These are phyloP conservation scores for Endotrypanum monterogeii DNA, from an alignment of 208 protist species.

Conservation along the genomic window DNA sequence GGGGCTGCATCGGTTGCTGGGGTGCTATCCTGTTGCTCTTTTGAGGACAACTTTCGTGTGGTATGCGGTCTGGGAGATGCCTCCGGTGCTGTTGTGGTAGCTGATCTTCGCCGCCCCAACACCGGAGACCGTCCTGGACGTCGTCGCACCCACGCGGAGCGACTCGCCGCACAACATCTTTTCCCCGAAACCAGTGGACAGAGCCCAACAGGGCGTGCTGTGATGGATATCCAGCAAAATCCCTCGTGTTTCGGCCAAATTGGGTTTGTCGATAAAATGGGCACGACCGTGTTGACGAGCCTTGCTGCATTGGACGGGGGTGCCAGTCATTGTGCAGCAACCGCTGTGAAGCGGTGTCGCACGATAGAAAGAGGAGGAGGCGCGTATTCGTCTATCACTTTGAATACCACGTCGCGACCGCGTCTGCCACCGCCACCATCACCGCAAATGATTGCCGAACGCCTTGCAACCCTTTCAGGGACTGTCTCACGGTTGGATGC, in stretches of 20 bases:
- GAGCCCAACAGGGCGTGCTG: slow-evolving; percentile 39
- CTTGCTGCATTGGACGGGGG: slow-evolving; percentile 41
- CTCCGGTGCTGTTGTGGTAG: slow-evolving; percentile 54
- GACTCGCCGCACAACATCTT: slow-evolving; percentile 8
- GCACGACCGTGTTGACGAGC: slow-evolving; percentile 29
- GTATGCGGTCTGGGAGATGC: slow-evolving; percentile 64
- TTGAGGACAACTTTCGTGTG: slow-evolving; percentile 60
- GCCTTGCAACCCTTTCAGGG: background rate
- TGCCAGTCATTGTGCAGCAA: background rate
- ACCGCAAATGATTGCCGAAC: slow-evolving; percentile 5
- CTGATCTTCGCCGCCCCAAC: slow-evolving; percentile 51
- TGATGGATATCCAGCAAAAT: slow-evolving; percentile 47
- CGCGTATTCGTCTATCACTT: background rate
- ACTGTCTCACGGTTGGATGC: slow-evolving; percentile 1
- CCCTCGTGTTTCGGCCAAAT: slow-evolving; percentile 32
- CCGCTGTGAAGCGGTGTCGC: background rate
- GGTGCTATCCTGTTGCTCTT: slow-evolving; percentile 66
- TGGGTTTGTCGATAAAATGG: slow-evolving; percentile 60
- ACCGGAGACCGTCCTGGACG: slow-evolving; percentile 1
- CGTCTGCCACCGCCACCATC: slow-evolving; percentile 15
- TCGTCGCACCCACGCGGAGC: slow-evolving; percentile 5
- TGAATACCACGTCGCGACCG: background rate
- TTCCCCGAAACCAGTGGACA: slow-evolving; percentile 9
- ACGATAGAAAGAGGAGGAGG: background rate
- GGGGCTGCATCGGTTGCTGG: slow-evolving; percentile 26